Base-by-base conservation (phyloP, 1,139 yeast genomes). In the Hyphopichia khmerensis region DNA sequence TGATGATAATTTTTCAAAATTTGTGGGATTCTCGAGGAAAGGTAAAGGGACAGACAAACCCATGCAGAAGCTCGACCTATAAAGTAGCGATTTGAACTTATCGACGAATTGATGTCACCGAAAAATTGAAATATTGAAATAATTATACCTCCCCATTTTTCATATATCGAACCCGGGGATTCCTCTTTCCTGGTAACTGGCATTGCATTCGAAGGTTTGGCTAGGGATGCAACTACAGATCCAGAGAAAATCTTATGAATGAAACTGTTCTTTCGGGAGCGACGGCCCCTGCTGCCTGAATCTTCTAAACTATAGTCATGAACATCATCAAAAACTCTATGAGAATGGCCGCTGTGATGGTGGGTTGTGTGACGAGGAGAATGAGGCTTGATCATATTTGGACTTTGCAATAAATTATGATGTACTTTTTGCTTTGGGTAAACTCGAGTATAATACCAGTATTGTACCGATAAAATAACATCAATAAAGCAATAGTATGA, bases 21-120 rank as follows among this genome's bases (percentile, higher is more conserved):
- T 56, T 91, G 98, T 1, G 97, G 97, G 19, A 87, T 57, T 48
- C 97, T 69, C 3, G 96, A 86, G 6, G 80, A 67, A 33, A 89
- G 69, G 57, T 90, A 91, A 43, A 87, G 77, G 4, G 63, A 51
- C 0, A 95, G 85, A 48, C 96, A 88, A 1, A 75, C 54, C 95
- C 96, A 90, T 0, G 96, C 91, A 45, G 83, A 68, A 0, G 75
- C 40, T 9, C 67, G 58, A 0, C 95, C 95, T 35, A 61, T 38
- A 59, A 19, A 14, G 17, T 6, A 5, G 7, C 34, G 34, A n/a
- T 32, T 32, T 7, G 15, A 14, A 19, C 3, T 15, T 9, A 19
- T 21, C 13, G 8, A 17, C n/a, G 34, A 32, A 18, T 15, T 4
- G 14, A 32, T 9, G 3, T 6, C 14, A 18, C 34, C 17, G 5